Conservation (phyloP, 106 monocot species). For the Dendrobium officinale region DNA sequence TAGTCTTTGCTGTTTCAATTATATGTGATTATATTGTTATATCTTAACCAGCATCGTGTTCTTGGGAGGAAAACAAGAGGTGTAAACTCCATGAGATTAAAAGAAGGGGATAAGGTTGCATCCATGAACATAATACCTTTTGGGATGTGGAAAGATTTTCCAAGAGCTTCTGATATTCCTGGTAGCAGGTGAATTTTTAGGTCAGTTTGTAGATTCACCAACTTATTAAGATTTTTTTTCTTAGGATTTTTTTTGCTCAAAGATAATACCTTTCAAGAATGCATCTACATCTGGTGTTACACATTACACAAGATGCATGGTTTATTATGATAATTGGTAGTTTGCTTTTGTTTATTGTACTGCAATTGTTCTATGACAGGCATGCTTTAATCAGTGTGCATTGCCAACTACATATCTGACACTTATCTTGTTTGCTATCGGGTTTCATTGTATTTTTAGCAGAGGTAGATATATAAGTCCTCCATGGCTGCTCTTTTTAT, state of each 20-base stretch:
- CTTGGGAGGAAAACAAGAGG: constrained; percentile 86
- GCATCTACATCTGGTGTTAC: background rate
- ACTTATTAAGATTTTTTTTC: background rate
- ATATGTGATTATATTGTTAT: background rate
- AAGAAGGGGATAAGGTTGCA: constrained; percentile 77
- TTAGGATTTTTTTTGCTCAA: background rate
- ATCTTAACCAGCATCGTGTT: constrained; percentile 54
- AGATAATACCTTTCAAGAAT: background rate
- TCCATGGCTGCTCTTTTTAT: constrained; percentile 89
- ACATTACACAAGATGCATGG: too few species aligned
- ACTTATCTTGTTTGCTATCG: too few species aligned
- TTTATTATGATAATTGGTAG: too few species aligned
- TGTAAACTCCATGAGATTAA: constrained; percentile 61
- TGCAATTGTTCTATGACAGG: background rate
- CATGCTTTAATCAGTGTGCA: too few species aligned
- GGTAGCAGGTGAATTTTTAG: constrained; percentile 27
- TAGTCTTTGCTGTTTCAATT: background rate
- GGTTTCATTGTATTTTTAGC: constrained; percentile 6
- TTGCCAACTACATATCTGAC: too few species aligned
- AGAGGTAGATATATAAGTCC: constrained; percentile 56
- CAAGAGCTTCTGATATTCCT: constrained; percentile 20
- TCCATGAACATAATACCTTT: constrained; percentile 84
- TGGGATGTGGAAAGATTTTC: constrained; percentile 42
- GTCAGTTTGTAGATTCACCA: background rate
- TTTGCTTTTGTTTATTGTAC: background rate